Evolutionary conservation across 345 rosid genomes (phyloP).

Genomic region (Carallia pectinifolia): DNA sequence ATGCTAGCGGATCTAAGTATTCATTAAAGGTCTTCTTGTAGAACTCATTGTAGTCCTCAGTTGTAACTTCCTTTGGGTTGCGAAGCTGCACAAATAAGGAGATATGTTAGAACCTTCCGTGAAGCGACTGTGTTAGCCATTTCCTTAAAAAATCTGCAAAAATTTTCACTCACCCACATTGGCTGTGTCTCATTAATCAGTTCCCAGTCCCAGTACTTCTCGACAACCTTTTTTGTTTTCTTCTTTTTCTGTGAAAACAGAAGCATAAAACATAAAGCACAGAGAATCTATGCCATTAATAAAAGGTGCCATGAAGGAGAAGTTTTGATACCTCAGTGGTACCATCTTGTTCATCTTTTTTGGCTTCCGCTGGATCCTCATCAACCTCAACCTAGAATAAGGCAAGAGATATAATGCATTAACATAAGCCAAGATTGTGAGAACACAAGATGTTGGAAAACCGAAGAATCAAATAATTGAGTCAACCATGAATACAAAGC

Average conservation of each 20-base stretch:
- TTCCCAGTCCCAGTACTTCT: conserved; percentile 98
- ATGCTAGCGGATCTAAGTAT: conserved; percentile 90
- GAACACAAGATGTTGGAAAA: neutral
- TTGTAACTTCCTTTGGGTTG: conserved; percentile 81
- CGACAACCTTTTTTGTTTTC: conserved; percentile 90
- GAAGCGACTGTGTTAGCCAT: neutral
- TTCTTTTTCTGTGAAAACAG: conserved; percentile 64
- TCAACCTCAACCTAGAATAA: conserved; percentile 83
- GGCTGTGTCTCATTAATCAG: conserved; percentile 95
- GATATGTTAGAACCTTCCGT: conserved; percentile 12
- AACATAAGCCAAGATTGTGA: neutral
- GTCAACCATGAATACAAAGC: neutral
- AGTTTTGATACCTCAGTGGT: conserved; percentile 52
- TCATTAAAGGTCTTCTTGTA: conserved; percentile 85
- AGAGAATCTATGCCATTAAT: conserved; percentile 8
- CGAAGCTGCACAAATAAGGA: conserved; percentile 62
- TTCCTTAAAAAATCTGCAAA: neutral
- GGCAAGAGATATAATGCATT: neutral
- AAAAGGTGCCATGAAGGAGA: conserved; percentile 6
- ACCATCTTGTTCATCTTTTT: conserved; percentile 51
- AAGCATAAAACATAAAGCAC: neutral
- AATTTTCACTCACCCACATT: conserved; percentile 67
- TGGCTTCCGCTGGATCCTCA: conserved; percentile 79
- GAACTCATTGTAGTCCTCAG: conserved; percentile 89
- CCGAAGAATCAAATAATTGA: neutral